These are phyloP conservation scores for Gymnopilus dilepis DNA, from an alignment of 768 basidiomycete species.

Conservation along the genomic window DNA sequence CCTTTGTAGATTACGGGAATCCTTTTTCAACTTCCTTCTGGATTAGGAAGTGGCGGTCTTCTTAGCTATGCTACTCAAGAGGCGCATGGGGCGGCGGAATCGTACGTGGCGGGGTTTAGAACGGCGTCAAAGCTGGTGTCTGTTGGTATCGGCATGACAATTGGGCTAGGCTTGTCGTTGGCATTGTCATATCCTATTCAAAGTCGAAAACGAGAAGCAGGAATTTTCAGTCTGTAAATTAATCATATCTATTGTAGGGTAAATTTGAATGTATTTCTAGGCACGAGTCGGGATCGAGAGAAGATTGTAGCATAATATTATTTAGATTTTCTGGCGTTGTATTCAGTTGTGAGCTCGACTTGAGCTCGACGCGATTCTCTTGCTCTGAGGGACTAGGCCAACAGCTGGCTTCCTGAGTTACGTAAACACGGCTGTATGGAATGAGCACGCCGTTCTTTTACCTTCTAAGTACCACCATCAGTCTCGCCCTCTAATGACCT, in stretches of 20 bases:
- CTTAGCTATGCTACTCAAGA: conserved; percentile 69
- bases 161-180: conserved; percentile 76
- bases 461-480: not conserved
- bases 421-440: no score
- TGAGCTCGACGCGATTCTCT: no score
- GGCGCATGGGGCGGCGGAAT: conserved; percentile 52
- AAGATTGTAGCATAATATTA: not conserved
- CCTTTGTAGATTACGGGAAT: conserved; percentile 67
- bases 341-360: no score
- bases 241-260: not conserved
- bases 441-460: no score
- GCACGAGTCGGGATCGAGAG: no score
- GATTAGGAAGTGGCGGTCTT: conserved; percentile 80
- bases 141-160: conserved; percentile 79
- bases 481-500: not conserved
- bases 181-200: conserved; percentile 69
- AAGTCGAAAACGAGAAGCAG: conserved; percentile 59
- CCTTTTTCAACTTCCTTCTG: conserved; percentile 85
- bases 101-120: conserved; percentile 74
- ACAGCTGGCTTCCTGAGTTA: no score
- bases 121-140: conserved; percentile 79
- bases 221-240: conserved; percentile 62
- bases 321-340: no score
- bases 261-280: not conserved
- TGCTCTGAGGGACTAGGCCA: no score